These are phyloP conservation scores for Gossypium schwendimanii DNA, from an alignment of 441 rosid species.

Conservation along the genomic window DNA sequence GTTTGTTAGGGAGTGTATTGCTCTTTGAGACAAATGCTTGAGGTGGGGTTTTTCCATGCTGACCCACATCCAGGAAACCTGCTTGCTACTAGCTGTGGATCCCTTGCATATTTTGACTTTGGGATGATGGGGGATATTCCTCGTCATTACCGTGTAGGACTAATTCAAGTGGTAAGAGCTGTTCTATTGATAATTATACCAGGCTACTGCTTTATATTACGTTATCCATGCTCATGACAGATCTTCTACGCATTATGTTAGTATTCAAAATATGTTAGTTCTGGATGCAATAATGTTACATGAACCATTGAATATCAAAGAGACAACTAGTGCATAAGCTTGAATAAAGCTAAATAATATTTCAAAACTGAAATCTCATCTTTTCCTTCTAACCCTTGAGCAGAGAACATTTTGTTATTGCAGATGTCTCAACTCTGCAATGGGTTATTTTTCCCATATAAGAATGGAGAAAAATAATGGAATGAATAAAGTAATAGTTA, in stretches of 20 bases:
- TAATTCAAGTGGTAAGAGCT: conserved; percentile 75
- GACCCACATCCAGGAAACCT: conserved; percentile 99
- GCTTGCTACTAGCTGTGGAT: conserved; percentile 66
- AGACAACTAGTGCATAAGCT: neutral
- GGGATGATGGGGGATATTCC: conserved; percentile 99
- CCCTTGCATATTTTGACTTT: conserved; percentile 90
- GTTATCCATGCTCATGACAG: neutral
- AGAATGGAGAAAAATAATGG: neutral
- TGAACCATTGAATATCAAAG: neutral
- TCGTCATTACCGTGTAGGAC: conserved; percentile 93
- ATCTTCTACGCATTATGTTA: neutral
- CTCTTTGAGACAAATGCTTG: conserved; percentile 92
- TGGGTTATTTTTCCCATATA: no score
- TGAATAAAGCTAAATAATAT: neutral
- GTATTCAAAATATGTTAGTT: neutral
- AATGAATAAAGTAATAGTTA: neutral
- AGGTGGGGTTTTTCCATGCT: conserved; percentile 95
- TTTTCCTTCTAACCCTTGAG: neutral
- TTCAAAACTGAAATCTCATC: neutral
- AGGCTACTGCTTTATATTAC: neutral
- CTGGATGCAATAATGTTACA: neutral
- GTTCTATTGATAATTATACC: conserved; percentile 8
- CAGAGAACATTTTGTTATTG: neutral
- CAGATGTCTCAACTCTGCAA: neutral
- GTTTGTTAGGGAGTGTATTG: conserved; percentile 71